Evolutionary conservation across 495 filamentous ascomycete species (phyloP).

Genomic region (Rhypophila decipiens): DNA sequence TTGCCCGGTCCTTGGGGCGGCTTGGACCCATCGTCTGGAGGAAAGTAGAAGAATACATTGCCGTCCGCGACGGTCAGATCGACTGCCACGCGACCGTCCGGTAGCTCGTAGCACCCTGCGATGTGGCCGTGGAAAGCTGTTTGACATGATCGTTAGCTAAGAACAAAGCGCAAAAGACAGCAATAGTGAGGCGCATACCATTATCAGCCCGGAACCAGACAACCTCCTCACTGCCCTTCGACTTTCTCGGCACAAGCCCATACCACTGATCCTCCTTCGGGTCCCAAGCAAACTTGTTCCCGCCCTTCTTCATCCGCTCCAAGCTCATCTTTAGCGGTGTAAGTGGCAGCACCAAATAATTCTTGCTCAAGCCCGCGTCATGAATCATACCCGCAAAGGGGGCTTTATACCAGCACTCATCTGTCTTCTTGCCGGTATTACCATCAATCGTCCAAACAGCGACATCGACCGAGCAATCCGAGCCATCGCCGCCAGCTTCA

Average conservation of each 20-base stretch:
- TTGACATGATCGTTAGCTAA: not conserved
- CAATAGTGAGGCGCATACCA: slow-evolving; percentile 24
- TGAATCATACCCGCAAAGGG: slow-evolving; percentile 54
- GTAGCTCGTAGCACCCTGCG: slow-evolving; percentile 45
- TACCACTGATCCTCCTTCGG: slow-evolving; percentile 46
- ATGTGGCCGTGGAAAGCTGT: slow-evolving; percentile 42
- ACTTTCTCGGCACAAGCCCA: slow-evolving; percentile 42
- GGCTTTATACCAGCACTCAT: slow-evolving; percentile 43
- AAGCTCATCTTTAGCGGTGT: slow-evolving; percentile 45
- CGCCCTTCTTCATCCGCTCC: slow-evolving; percentile 47
- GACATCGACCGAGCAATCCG: slow-evolving; percentile 41
- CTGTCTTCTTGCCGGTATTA: slow-evolving; percentile 35
- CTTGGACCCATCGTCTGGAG: slow-evolving; percentile 30
- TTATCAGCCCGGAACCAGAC: slow-evolving; percentile 43
- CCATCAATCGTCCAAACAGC: slow-evolving; percentile 39
- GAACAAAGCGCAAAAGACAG: not conserved
- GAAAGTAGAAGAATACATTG: slow-evolving; percentile 54
- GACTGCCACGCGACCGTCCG: slow-evolving; percentile 40
- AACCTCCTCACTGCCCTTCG: slow-evolving; percentile 43
- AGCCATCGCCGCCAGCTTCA: slow-evolving; percentile 41
- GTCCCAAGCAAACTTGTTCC: slow-evolving; percentile 52
- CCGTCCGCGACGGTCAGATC: slow-evolving; percentile 51
- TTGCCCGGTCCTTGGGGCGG: slow-evolving; percentile 25
- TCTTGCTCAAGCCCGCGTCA: slow-evolving; percentile 47
- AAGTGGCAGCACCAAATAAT: slow-evolving; percentile 46